Evolutionary conservation across 2,329 filamentous ascomycete species (phyloP).

Genomic region (Ophiocordyceps robertsii): DNA sequence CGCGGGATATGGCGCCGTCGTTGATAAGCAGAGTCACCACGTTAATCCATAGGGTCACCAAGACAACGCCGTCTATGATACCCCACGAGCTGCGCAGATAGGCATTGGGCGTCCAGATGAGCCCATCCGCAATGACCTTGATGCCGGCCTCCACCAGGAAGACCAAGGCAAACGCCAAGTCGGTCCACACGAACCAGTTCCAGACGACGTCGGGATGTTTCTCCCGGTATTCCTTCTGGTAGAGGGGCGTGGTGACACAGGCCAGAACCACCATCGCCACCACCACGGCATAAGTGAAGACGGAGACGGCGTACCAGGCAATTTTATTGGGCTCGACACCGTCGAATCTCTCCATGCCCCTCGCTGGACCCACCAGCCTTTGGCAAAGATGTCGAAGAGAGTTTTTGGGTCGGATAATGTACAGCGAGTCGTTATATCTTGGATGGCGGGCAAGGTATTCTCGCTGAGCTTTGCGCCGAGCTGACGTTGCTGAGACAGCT

Average conservation of each 20-base stretch:
- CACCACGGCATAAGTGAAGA: slow-evolving; percentile 85
- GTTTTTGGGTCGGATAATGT: slow-evolving; percentile 69
- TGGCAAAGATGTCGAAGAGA: slow-evolving; percentile 74
- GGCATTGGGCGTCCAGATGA: slow-evolving; percentile 94
- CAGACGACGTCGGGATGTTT: slow-evolving; percentile 42
- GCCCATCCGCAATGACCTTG: slow-evolving; percentile 89
- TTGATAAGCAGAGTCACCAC: slow-evolving; percentile 71
- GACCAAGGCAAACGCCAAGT: slow-evolving; percentile 75
- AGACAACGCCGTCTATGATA: slow-evolving; percentile 81
- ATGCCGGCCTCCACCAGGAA: slow-evolving; percentile 80
- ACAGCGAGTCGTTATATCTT: slow-evolving; percentile 84
- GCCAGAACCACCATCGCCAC: slow-evolving; percentile 96
- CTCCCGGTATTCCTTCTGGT: slow-evolving; percentile 76
- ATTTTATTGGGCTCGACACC: slow-evolving; percentile 80
- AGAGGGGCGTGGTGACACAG: slow-evolving; percentile 86
- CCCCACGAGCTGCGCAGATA: slow-evolving; percentile 97
- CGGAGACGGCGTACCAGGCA: slow-evolving; percentile 87
- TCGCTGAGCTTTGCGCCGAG: slow-evolving; percentile 74
- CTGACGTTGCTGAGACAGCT: slow-evolving; percentile 70
- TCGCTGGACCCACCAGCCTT: slow-evolving; percentile 77
- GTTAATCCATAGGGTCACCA: slow-evolving; percentile 92
- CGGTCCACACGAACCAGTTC: slow-evolving; percentile 94
- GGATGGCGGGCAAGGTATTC: slow-evolving; percentile 82
- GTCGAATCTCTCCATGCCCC: slow-evolving; percentile 76
- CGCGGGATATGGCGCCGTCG: slow-evolving; percentile 74